Evolutionary conservation across 2,329 filamentous ascomycete genomes (phyloP).

Genomic region (Botrytis paeoniae): DNA sequence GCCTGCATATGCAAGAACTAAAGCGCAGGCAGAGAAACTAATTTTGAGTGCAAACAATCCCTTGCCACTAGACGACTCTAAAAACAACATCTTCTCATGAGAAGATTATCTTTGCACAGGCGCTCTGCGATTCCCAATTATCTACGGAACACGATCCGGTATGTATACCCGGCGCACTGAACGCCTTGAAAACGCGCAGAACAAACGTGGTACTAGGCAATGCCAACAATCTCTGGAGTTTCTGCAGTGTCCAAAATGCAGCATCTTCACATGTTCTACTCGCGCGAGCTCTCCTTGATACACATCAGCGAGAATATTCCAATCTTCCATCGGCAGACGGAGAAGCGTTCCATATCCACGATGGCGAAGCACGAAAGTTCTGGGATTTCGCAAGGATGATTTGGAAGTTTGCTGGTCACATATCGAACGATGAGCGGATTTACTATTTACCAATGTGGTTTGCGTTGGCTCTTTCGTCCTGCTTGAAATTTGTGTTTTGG

Average conservation of each 20-base stretch:
- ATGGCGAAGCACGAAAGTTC: constrained; percentile 1
- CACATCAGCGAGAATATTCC: neutral
- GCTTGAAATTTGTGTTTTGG: constrained; percentile 1
- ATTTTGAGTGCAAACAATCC: neutral
- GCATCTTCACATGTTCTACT: constrained; percentile 3
- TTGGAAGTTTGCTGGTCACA: neutral
- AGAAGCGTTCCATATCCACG: constrained; percentile 10
- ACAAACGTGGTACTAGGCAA: constrained; percentile 7
- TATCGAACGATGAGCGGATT: neutral
- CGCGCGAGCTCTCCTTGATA: neutral
- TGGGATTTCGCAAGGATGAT: constrained; percentile 13
- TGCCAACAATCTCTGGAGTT: constrained; percentile 7
- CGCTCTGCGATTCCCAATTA: neutral
- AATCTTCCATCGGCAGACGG: neutral
- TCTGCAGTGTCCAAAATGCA: constrained; percentile 11
- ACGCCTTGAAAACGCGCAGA: neutral
- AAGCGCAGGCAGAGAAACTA: constrained; percentile 14
- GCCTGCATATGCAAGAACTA: neutral
- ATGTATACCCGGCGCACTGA: constrained; percentile 7
- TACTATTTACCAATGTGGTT: neutral
- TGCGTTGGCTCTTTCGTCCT: neutral
- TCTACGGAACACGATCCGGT: constrained; percentile 12
- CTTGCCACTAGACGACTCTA: neutral
- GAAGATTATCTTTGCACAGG: constrained; percentile 7
- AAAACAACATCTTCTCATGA: neutral